phyloP scores from a whole-genome alignment of 2,329 filamentous ascomycete species.

The Scedosporium minutisporum region DNA sequence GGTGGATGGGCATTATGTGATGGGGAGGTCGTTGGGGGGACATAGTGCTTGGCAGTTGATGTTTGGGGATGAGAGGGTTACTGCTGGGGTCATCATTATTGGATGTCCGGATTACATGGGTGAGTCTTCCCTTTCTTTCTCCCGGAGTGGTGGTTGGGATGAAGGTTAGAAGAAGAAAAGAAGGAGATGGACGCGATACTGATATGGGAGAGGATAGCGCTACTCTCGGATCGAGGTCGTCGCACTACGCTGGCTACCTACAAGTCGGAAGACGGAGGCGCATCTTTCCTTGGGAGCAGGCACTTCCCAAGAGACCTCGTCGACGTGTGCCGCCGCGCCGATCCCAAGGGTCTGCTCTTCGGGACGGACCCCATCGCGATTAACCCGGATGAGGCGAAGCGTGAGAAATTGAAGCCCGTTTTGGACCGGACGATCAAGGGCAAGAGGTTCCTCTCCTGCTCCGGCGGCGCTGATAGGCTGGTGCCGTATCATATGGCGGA shows the following conservation, averaged over 20 bases:
- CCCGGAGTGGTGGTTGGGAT: not conserved
- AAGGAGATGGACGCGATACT: not conserved
- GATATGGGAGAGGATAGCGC: conserved; percentile 21
- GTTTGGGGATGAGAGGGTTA: conserved; percentile 68
- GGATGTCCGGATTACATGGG: conserved; percentile 83
- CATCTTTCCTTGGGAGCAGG: conserved; percentile 61
- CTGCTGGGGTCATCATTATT: conserved; percentile 69
- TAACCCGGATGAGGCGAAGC: conserved; percentile 24
- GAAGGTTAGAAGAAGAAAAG: not conserved
- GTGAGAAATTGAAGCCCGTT: conserved; percentile 32
- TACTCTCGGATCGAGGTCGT: conserved; percentile 72
- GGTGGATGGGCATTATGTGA: conserved; percentile 58
- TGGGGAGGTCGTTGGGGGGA: conserved; percentile 79
- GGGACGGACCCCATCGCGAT: conserved; percentile 31
- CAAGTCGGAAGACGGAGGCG: conserved; percentile 43
- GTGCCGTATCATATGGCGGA: conserved; percentile 57
- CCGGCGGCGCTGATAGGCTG: conserved; percentile 58
- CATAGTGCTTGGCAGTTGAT: conserved; percentile 81
- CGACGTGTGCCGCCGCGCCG: conserved; percentile 50
- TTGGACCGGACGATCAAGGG: conserved; percentile 42
- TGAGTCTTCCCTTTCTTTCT: conserved; percentile 21
- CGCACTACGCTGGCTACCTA: conserved; percentile 57
- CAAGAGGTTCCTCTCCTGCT: conserved; percentile 57
- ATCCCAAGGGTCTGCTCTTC: conserved; percentile 69
- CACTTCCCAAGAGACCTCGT: conserved; percentile 69